Evolutionary conservation across 495 filamentous ascomycete species (phyloP), one percentile per base, ranked within the genome.

Genomic region (Pyronema omphalodes): DNA sequence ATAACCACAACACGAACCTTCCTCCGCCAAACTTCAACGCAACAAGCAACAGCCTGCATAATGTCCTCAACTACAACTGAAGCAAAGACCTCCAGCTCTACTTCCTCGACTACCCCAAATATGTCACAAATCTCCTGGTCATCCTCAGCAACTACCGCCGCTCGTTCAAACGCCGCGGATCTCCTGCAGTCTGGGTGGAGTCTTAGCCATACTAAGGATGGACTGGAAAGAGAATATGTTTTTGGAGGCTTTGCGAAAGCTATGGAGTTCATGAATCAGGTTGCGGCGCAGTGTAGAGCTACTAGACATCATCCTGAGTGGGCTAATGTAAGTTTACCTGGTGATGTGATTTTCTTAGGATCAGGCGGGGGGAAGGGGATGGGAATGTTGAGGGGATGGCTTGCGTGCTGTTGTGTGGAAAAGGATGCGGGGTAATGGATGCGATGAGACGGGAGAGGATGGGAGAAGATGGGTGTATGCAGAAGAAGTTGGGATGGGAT

Each of bases 171-270:
- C 7, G 44, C 9, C 44, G 23, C 11, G 2, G 44, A 14, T 3
- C 44, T 47, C n/a, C 44, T 47, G 3, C 1, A n/a, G 3, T 47
- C 44, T 3, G 18, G 44, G 1, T 81, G 78, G 78, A 58, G 53
- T 0, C 58, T 82, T 34, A 69, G 67, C 7, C 40, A 59, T n/a
- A 69, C 69, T 54, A 74, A 74, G 18, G 69, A 71, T 57, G 77
- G 73, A 1, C 53, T 82, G 0, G 71, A 81, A 61, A 64, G 77
- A 37, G 68, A 67, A 54, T 80, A 82, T 60, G 72, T 70, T 61
- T 83, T 82, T 65, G 76, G 76, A 67, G 76, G 66, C 3, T 82
- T 82, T 59, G 72, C 71, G 39, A 75, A 73, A 61, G 72, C 76
- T 12, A 82, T 80, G 78, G 76, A 51, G 40, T 63, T 63, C 55